Conservation (phyloP, 2,329 filamentous ascomycete genomes). For the Claviceps sp. region DNA sequence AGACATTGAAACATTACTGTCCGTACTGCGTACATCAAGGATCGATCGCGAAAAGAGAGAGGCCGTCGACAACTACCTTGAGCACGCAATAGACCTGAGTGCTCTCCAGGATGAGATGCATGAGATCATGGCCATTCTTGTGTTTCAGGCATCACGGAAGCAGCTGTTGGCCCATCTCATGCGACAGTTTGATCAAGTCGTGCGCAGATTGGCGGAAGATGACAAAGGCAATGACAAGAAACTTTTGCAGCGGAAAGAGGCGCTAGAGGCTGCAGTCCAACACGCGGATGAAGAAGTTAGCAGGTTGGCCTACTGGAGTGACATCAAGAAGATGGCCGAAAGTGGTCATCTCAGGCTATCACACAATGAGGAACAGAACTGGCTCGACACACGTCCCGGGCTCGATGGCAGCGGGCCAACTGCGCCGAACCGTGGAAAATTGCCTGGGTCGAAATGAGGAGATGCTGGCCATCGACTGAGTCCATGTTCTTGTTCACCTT, state of each 20-base stretch:
- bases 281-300: constrained; percentile 72
- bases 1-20: constrained; percentile 57
- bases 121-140: constrained; percentile 71
- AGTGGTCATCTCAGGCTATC: constrained; percentile 33
- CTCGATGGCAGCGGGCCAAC: constrained; percentile 39
- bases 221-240: constrained; percentile 17
- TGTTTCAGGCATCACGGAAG: constrained; percentile 79
- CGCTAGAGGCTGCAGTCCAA: constrained; percentile 60
- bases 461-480: neutral
- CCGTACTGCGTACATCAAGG: constrained; percentile 50
- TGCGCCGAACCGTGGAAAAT: constrained; percentile 18
- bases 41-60: constrained; percentile 91
- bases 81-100: constrained; percentile 61
- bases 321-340: constrained; percentile 57
- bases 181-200: constrained; percentile 36
- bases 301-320: constrained; percentile 77
- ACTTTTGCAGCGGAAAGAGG: constrained; percentile 38
- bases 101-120: constrained; percentile 68
- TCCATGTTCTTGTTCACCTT: neutral
- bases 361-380: constrained; percentile 23
- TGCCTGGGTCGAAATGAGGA: constrained; percentile 1
- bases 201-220: constrained; percentile 23
- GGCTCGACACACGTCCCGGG: constrained; percentile 33
- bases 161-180: constrained; percentile 61
- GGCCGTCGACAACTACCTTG: constrained; percentile 68